Evolutionary conservation across 2,329 filamentous ascomycete genomes (phyloP).

Genomic region (Parafenestella ontariensis): DNA sequence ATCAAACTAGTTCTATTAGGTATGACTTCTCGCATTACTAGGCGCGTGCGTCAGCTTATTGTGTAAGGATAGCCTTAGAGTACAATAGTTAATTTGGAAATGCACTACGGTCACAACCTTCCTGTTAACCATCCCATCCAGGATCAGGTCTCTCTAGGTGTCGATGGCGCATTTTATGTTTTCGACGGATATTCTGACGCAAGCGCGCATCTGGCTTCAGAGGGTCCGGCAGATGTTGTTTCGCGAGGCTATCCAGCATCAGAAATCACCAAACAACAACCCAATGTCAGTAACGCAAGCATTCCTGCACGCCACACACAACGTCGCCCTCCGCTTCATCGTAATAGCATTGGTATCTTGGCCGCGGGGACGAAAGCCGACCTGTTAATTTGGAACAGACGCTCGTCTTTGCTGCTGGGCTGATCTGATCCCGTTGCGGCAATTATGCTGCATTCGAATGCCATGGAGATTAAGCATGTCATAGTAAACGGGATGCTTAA

Average conservation of each 20-base stretch:
- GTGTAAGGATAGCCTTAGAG: too few species aligned
- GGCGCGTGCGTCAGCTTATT: too few species aligned
- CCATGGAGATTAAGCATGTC: slow-evolving; percentile 61
- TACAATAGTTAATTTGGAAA: too few species aligned
- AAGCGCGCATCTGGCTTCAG: slow-evolving; percentile 64
- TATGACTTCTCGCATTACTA: too few species aligned
- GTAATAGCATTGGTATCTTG: slow-evolving; percentile 61
- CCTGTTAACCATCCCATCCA: slow-evolving; percentile 52
- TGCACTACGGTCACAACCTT: slow-evolving; percentile 65
- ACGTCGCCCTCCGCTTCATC: slow-evolving; percentile 60
- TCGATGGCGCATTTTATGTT: slow-evolving; percentile 64
- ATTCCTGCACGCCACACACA: slow-evolving; percentile 62
- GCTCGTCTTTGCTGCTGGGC: slow-evolving; percentile 59
- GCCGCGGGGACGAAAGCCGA: slow-evolving; percentile 61
- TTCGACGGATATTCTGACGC: slow-evolving; percentile 53
- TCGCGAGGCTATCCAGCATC: slow-evolving; percentile 48
- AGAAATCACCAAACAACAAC: slow-evolving; percentile 55
- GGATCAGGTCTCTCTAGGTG: slow-evolving; percentile 61
- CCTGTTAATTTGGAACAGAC: slow-evolving; percentile 61
- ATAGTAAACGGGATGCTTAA: slow-evolving; percentile 58
- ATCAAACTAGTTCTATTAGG: too few species aligned
- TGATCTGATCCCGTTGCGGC: slow-evolving; percentile 65
- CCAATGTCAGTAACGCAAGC: slow-evolving; percentile 64
- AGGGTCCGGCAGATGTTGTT: slow-evolving; percentile 51
- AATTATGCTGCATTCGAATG: slow-evolving; percentile 62